Evolutionary conservation across 179 eudicot species (phyloP).

Genomic region (Silene coronaria): DNA sequence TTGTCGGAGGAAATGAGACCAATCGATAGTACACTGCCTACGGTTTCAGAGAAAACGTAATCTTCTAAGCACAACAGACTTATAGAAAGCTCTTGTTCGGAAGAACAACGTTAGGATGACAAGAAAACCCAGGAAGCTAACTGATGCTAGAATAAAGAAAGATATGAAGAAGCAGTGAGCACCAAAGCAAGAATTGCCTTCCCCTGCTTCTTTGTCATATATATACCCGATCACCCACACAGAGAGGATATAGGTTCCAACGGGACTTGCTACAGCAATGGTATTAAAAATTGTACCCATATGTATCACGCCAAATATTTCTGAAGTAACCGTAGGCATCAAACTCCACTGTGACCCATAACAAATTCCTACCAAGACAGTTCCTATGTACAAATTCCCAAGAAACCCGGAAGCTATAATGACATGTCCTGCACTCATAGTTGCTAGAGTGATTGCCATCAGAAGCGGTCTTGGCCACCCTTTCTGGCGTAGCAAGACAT

Average conservation of each 20-base stretch:
- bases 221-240: constrained; percentile 68
- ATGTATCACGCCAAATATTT: constrained; percentile 65
- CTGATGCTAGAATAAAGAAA: constrained; percentile 55
- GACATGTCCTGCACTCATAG: constrained; percentile 61
- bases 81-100: constrained; percentile 56
- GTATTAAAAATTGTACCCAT: constrained; percentile 90
- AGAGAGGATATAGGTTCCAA: constrained; percentile 66
- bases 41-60: constrained; percentile 21
- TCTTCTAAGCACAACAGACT: constrained; percentile 38
- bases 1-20: constrained; percentile 14
- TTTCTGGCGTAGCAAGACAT: constrained; percentile 45
- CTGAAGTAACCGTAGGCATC: constrained; percentile 82
- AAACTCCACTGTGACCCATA: constrained; percentile 88
- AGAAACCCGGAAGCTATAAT: constrained; percentile 59
- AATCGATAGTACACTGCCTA: background rate
- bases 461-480: constrained; percentile 63
- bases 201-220: constrained; percentile 53
- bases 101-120: constrained; percentile 46
- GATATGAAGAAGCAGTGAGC: constrained; percentile 65
- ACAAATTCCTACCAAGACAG: constrained; percentile 64
- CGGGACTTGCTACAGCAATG: constrained; percentile 68
- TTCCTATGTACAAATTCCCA: constrained; percentile 66
- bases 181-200: constrained; percentile 52
- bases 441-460: constrained; percentile 52
- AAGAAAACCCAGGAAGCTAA: constrained; percentile 48